Evolutionary conservation across 176 grass and related monocot species (phyloP).

Genomic region (Dendrocalamus sinicus): DNA sequence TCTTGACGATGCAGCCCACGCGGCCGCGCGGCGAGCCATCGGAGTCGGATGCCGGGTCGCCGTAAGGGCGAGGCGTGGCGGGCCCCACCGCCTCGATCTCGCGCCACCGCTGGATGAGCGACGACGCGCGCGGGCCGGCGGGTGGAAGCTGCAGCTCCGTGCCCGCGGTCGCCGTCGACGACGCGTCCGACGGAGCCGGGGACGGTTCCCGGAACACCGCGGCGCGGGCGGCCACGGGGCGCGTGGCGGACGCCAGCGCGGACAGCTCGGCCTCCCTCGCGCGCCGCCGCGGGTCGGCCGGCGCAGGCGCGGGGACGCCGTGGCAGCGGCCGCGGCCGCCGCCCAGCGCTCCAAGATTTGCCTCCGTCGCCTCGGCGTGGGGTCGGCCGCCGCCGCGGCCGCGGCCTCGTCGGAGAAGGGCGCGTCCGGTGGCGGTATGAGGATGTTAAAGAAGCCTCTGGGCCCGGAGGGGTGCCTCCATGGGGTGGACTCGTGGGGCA

Average conservation of each 20-base stretch:
- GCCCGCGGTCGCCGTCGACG: neutral
- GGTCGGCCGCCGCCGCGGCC: neutral
- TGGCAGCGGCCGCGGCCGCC: slow-evolving; percentile 38
- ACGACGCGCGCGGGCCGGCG: slow-evolving; percentile 73
- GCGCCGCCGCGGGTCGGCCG: slow-evolving; percentile 47
- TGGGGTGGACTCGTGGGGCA: slow-evolving; percentile 71
- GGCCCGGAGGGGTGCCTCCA: slow-evolving; percentile 60
- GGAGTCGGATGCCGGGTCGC: slow-evolving; percentile 30
- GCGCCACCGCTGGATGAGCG: slow-evolving; percentile 95
- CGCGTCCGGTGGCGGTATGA: slow-evolving; percentile 44
- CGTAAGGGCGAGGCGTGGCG: slow-evolving; percentile 31
- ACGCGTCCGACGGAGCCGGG: slow-evolving; percentile 52
- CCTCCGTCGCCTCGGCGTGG: slow-evolving; percentile 49
- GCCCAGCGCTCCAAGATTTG: slow-evolving; percentile 78
- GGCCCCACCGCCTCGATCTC: slow-evolving; percentile 74
- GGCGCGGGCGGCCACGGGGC: slow-evolving; percentile 66
- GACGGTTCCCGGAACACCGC: slow-evolving; percentile 58
- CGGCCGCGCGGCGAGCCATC: slow-evolving; percentile 56
- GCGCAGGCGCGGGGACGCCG: slow-evolving; percentile 36
- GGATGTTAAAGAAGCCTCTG: slow-evolving; percentile 53
- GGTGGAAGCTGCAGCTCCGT: slow-evolving; percentile 36
- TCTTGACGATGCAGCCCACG: slow-evolving; percentile 56
- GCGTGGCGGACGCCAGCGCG: slow-evolving; percentile 53
- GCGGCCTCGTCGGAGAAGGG: neutral
- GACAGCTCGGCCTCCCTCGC: slow-evolving; percentile 66